Base-by-base conservation (phyloP, 495 filamentous ascomycete species). In the Annulohypoxylon nitens region DNA sequence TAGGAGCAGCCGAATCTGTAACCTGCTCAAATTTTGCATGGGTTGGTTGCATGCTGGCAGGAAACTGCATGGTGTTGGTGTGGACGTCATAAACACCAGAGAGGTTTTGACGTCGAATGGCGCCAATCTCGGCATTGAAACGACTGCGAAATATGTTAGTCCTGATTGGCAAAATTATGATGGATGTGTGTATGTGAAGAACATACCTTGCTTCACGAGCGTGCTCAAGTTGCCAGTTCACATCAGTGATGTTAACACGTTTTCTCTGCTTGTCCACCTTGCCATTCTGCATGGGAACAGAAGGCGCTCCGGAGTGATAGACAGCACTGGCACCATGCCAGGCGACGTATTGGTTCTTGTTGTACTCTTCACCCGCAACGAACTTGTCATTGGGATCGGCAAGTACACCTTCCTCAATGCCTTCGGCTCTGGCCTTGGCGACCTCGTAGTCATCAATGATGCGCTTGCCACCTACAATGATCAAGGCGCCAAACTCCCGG, bases 221-320 rank as follows among this genome's bases (percentile, higher is more conserved):
- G 79, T 99, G 96, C 81, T 98, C 94, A 20, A 95, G 82, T 88
- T 96, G 95, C 96, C 96, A 99, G 77, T 99, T 99, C n/a, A 91
- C 88, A 66, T 95, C 93, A 30, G 94, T 99, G n/a, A 99, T 90
- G 23, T 92, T 89, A 7, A 97, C 90, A 57, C 92, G 90, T 64
- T 92, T 87, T 82, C 96, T 97, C 81, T 95, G 95, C 60, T 82
- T 82, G 12, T 88, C 84, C 12, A 85, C 86, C 80, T 95, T 96
- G 57, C 93, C 93, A 57, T 86, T 90, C 53, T 90, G 89, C 74
- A 90, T 81, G 0, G 95, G 95, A 14, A 95, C 88, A 26, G 91
- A 90, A 1, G 94, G 93, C 0, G 86, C 89, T 34, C 88, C 90
- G 1, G 93, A 93, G 75, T 98, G 94, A 76, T 99, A 99, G 11